These are phyloP conservation scores for Debaryomyces udenii DNA, from an alignment of 1,139 yeast genomes.

Conservation along the genomic window DNA sequence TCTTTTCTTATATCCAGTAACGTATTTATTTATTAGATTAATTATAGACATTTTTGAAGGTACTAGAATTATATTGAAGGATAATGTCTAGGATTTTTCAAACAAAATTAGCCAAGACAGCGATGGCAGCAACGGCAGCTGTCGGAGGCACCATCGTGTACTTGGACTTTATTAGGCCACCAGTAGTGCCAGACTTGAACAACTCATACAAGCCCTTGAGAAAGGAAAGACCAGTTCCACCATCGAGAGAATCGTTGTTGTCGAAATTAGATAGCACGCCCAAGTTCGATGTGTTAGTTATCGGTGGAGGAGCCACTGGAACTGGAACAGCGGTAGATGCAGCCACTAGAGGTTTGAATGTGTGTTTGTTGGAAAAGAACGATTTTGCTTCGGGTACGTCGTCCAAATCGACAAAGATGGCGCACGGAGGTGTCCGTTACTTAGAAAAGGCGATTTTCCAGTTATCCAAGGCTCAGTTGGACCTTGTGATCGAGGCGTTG, in stretches of 20 bases:
- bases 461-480: conserved; percentile 87
- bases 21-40: conserved; percentile 3
- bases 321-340: conserved; percentile 95
- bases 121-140: conserved; percentile 36
- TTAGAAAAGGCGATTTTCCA: conserved; percentile 93
- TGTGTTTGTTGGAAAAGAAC: conserved; percentile 80
- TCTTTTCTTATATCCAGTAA: neutral
- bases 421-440: conserved; percentile 96
- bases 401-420: conserved; percentile 94
- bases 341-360: conserved; percentile 85
- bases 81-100: conserved; percentile 22
- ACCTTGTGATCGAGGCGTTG: conserved; percentile 90
- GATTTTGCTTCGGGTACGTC: conserved; percentile 94
- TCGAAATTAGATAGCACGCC: conserved; percentile 37
- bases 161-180: conserved; percentile 45
- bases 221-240: conserved; percentile 40
- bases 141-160: conserved; percentile 45
- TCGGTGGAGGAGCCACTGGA: conserved; percentile 98
- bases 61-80: conserved; percentile 2
- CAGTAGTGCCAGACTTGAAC: conserved; percentile 30
- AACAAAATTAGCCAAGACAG: conserved; percentile 34
- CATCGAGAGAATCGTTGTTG: conserved; percentile 38
- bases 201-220: conserved; percentile 41
- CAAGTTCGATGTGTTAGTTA: conserved; percentile 75
- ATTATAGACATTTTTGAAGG: neutral